Conservation (phyloP, 495 filamentous ascomycete genomes). For the Xylaria longipes region DNA sequence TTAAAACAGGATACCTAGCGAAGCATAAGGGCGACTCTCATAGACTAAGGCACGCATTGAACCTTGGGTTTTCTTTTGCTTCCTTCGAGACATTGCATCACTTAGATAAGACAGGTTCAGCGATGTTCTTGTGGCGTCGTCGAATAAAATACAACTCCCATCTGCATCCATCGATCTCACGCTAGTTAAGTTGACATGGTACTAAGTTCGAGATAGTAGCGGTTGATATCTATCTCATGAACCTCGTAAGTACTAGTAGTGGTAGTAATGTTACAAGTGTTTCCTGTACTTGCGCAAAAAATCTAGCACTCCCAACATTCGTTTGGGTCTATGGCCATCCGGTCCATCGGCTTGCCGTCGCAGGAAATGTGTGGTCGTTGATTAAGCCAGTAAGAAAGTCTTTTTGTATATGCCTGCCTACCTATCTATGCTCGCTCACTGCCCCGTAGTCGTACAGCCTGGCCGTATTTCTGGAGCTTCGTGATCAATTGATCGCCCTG, state of each 20-base stretch:
- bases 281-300: neutral
- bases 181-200: neutral
- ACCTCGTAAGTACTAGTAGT: neutral
- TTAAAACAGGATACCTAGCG: neutral
- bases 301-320: neutral
- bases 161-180: neutral
- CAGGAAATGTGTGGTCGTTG: neutral
- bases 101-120: conserved; percentile 8
- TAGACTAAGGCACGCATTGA: conserved; percentile 5
- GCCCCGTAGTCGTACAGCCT: conserved; percentile 90
- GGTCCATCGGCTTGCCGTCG: neutral
- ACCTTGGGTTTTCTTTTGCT: neutral
- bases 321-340: neutral
- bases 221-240: neutral
- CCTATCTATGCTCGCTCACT: conserved; percentile 76
- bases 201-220: neutral
- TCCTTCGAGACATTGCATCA: neutral
- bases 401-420: conserved; percentile 9
- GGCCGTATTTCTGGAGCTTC: conserved; percentile 98
- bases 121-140: neutral
- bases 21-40: neutral
- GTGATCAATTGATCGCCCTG: conserved; percentile 97
- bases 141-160: neutral
- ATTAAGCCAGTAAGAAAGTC: neutral
- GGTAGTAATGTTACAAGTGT: neutral